Conservation (phyloP, 352 stramenopile species). For the Phytophthora ohioensis region DNA sequence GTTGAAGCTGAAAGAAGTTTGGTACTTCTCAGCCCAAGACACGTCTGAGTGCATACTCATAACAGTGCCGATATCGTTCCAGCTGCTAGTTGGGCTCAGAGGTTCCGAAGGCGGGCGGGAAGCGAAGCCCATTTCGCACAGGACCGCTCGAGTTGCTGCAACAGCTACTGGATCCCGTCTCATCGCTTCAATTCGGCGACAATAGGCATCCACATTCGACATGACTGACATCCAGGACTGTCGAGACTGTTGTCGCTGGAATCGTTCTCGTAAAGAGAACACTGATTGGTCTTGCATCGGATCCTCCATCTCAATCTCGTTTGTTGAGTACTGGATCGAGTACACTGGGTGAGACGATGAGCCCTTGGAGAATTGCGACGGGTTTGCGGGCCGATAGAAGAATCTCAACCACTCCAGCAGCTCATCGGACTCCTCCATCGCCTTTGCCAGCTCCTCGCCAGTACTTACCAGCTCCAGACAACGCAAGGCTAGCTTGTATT, state of each 20-base stretch:
- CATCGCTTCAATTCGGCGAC: conserved; percentile 49
- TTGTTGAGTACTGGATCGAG: conserved; percentile 55
- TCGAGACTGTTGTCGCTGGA: conserved; percentile 45
- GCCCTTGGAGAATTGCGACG: conserved; percentile 56
- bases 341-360: conserved; percentile 67
- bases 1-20: conserved; percentile 27
- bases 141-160: conserved; percentile 42
- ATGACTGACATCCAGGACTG: conserved; percentile 51
- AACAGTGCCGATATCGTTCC: conserved; percentile 19
- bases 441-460: conserved; percentile 40
- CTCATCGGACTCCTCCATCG: conserved; percentile 42
- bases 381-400: conserved; percentile 75
- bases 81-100: conserved; percentile 21
- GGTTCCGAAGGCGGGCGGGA: conserved; percentile 13
- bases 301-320: conserved; percentile 7
- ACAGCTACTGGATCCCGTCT: conserved; percentile 48
- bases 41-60: conserved; percentile 15
- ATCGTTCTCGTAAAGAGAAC: conserved; percentile 32
- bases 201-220: conserved; percentile 53
- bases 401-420: conserved; percentile 63
- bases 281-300: not conserved
- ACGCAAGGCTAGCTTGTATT: conserved; percentile 63
- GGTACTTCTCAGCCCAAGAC: conserved; percentile 21
- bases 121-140: conserved; percentile 38
- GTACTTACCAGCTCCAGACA: conserved; percentile 51